A percentile compares a stretch with the other conserved stretches of the same genome.
phyloP scores from a whole-genome alignment of 495 filamentous ascomycete species.

The Glonium stellatum region DNA sequence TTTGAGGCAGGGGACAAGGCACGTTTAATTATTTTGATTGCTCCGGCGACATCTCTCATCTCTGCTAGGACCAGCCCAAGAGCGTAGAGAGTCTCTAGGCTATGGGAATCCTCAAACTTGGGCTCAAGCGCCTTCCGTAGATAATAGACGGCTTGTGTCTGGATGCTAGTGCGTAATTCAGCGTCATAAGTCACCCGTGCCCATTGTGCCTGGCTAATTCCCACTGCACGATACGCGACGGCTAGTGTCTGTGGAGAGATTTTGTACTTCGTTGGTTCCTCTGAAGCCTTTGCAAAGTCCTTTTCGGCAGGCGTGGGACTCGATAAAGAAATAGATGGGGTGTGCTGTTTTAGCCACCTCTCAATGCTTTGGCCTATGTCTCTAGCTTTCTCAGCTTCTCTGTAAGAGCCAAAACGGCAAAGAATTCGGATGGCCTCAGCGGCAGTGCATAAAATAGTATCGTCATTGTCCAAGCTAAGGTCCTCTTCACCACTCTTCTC shows the following conservation, averaged over 20 bases:
- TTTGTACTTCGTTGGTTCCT: conserved; percentile 4
- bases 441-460: conserved; percentile 63
- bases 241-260: conserved; percentile 53
- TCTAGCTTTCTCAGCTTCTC: conserved; percentile 70
- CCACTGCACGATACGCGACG: conserved; percentile 69
- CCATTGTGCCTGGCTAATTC: conserved; percentile 78
- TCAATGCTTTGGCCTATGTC: conserved; percentile 59
- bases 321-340: conserved; percentile 9
- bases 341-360: conserved; percentile 51
- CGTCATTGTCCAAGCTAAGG: conserved; percentile 68
- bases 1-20: conserved; percentile 37
- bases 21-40: conserved; percentile 69
- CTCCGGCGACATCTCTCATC: conserved; percentile 64
- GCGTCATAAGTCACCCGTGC: conserved; percentile 70
- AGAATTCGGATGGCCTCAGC: conserved; percentile 71
- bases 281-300: neutral
- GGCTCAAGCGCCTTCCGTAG: conserved; percentile 64
- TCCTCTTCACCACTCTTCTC: conserved; percentile 69
- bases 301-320: conserved; percentile 34
- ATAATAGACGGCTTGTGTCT: conserved; percentile 63
- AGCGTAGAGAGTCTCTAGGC: conserved; percentile 67
- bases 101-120: conserved; percentile 51
- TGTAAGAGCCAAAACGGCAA: conserved; percentile 67
- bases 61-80: conserved; percentile 76
- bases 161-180: conserved; percentile 57